Evolutionary conservation across 768 basidiomycete species (phyloP), one percentile per base, ranked within the genome.

Genomic region (Termitomyces bulborhizus): DNA sequence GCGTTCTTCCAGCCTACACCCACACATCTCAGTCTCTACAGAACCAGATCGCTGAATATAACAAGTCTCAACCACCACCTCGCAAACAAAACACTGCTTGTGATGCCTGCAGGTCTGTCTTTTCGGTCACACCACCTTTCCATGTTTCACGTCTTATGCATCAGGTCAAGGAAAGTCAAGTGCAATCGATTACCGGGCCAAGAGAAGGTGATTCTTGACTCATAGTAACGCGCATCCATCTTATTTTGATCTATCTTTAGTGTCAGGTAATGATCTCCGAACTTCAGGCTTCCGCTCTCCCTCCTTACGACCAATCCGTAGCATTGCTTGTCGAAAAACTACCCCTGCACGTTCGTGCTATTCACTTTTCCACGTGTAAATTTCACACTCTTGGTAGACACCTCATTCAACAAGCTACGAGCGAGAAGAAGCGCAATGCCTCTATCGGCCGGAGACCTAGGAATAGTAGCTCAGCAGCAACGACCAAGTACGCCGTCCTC

Each of bases 51-150:
- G 86, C 89, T 64, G 88, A 91, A 64, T 79, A 88, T 37, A 85
- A 86, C 51, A 88, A 88, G 73, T 81, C 85, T 0, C 78, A 89
- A 0, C 87, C 90, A 1, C 88, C 89, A n/a, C 88, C 90, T 6
- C 76, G 93, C 55, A 93, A 92, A 68, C 93, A 94, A 72, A 95
- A 95, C 67, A 90, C 91, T 21, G 93, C 93, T 27, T 95, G 93
- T 70, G 93, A 95, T 75, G 88, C 88, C 51, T 95, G 93, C 83
- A 87, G 88, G 88, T 86, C 6, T 56, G 73, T 60, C 9, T 36
- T 29, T 18, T 29, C n/a, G 27, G 37, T 36, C 47, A 39, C 31
- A 40, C 42, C 42, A 57, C 31, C 44, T 54, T 43, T 54, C 29
- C 45, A 61, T 61, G 55, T 58, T 57, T 61, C 31, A 55, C 63